These are phyloP conservation scores for Chenopodium album DNA, from an alignment of 148 eudicot genomes.

Conservation along the genomic window DNA sequence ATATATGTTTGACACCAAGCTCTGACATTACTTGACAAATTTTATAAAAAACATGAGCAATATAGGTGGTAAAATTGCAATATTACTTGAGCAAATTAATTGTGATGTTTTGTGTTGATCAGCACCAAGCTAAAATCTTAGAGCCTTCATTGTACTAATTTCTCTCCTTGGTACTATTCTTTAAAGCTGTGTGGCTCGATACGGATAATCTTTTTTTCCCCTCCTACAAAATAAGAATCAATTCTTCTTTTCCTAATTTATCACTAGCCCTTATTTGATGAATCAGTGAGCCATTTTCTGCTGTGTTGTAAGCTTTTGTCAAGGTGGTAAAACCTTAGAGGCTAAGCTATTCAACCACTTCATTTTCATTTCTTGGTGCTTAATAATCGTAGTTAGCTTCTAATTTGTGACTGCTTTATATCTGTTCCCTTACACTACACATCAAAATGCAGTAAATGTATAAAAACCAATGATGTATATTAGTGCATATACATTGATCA, in stretches of 20 bases:
- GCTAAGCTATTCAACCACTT: background rate
- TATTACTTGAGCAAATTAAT: no score
- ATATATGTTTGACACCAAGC: background rate
- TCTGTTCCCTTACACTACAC: background rate
- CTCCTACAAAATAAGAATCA: background rate
- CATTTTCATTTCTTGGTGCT: background rate
- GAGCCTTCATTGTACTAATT: background rate
- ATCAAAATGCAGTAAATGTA: background rate
- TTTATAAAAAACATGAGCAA: background rate
- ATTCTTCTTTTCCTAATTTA: no score
- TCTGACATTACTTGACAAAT: background rate
- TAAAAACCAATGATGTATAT: no score
- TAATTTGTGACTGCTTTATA: background rate
- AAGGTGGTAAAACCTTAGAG: background rate
- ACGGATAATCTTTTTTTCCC: background rate
- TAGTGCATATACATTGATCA: no score
- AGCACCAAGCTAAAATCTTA: background rate
- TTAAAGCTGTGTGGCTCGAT: background rate
- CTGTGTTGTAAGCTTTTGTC: background rate
- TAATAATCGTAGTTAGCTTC: background rate
- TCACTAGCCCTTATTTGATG: background rate
- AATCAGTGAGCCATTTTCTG: background rate
- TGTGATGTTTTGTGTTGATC: background rate
- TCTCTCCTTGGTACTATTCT: background rate
- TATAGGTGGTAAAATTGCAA: background rate